Evolutionary conservation across 2,329 filamentous ascomycete species (phyloP).

Genomic region (Aspergillus brasiliensis): DNA sequence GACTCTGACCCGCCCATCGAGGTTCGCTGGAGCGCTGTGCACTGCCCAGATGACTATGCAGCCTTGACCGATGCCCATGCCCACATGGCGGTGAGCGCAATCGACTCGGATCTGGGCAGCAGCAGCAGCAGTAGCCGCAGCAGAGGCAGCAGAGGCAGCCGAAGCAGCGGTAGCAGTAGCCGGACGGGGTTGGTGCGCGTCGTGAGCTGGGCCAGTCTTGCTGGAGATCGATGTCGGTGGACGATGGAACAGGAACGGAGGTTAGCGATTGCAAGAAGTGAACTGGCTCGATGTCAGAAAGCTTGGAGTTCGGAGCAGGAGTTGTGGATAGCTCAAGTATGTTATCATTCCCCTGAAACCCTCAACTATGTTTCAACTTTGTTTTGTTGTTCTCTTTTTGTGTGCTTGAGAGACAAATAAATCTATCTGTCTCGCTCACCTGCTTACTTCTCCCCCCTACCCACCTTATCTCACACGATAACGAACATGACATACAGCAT

Average conservation of each 20-base stretch:
- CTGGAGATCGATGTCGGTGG: constrained; percentile 31
- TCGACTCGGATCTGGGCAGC: constrained; percentile 16
- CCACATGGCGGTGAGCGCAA: constrained; percentile 22
- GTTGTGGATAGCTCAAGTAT: constrained; percentile 37
- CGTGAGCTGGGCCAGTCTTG: constrained; percentile 36
- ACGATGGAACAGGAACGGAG: constrained; percentile 32
- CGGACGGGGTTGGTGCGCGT: constrained; percentile 23
- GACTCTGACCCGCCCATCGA: neutral
- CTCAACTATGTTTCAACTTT: neutral
- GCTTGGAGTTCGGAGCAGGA: constrained; percentile 42
- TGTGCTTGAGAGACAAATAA: neutral
- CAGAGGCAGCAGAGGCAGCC: constrained; percentile 13
- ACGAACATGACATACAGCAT: neutral
- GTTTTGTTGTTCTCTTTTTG: neutral
- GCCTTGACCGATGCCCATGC: constrained; percentile 3
- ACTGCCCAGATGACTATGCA: neutral
- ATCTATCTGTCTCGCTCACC: too few species aligned
- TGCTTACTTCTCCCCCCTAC: neutral
- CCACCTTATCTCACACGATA: neutral
- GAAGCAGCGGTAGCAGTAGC: constrained; percentile 13
- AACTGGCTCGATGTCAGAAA: constrained; percentile 38
- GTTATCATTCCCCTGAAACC: constrained; percentile 11
- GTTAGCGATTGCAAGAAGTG: constrained; percentile 28
- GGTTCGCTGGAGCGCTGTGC: constrained; percentile 3
- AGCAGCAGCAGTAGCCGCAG: constrained; percentile 14